These are phyloP conservation scores for Exophiala mesophila DNA, from an alignment of 2,329 filamentous ascomycete genomes.

Conservation along the genomic window DNA sequence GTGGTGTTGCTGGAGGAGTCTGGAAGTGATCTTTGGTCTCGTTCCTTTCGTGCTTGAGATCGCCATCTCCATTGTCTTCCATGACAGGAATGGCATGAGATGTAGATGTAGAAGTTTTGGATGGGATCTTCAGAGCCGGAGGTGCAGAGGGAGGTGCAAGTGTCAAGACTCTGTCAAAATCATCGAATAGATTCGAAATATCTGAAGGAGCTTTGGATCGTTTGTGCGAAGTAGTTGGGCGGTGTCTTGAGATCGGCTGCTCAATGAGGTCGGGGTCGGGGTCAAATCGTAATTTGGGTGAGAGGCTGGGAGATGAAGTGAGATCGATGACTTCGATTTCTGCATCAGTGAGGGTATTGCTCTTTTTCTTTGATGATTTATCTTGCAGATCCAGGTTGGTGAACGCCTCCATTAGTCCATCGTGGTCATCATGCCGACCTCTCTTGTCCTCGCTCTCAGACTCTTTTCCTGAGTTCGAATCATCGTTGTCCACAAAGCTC, in stretches of 20 bases:
- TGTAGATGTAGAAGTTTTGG: constrained; percentile 2
- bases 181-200: constrained; percentile 9
- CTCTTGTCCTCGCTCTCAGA: not conserved
- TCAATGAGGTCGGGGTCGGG: not conserved
- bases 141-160: constrained; percentile 11
- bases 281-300: constrained; percentile 6
- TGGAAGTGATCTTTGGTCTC: constrained; percentile 3
- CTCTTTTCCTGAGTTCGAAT: constrained; percentile 23
- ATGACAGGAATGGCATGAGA: no score
- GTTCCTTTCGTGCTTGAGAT: not conserved
- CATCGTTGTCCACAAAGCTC: constrained; percentile 18
- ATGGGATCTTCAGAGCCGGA: constrained; percentile 9
- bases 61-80: not conserved
- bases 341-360: constrained; percentile 22
- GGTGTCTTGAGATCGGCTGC: not conserved
- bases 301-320: constrained; percentile 16
- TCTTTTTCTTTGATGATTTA: no score
- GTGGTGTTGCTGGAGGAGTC: constrained; percentile 33
- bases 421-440: constrained; percentile 4
- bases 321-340: constrained; percentile 25
- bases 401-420: constrained; percentile 26
- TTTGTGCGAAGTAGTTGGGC: not conserved
- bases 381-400: constrained; percentile 36
- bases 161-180: constrained; percentile 11
- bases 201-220: not conserved